These are phyloP conservation scores for Lathyrus aphaca DNA, from an alignment of 306 rosid genomes.

Conservation along the genomic window DNA sequence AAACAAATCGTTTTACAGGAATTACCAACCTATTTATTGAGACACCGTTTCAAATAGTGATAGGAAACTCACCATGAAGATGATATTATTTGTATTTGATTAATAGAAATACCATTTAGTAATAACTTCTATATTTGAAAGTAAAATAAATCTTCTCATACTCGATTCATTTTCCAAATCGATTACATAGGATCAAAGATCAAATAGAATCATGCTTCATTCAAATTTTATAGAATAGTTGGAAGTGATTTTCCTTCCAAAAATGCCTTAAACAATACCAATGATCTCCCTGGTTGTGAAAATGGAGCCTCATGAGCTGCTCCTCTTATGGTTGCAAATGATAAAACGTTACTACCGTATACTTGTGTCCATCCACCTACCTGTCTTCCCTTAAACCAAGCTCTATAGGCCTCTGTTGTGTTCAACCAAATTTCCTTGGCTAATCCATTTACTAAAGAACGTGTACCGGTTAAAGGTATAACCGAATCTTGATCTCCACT, in stretches of 20 bases:
- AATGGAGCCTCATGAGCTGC: slow-evolving; percentile 57
- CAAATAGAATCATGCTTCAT: neutral
- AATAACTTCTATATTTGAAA: no score
- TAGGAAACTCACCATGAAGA: no score
- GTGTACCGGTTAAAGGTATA: slow-evolving; percentile 51
- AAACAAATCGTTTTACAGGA: neutral
- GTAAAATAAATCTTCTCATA: no score
- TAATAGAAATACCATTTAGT: no score
- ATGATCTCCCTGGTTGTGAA: slow-evolving; percentile 58
- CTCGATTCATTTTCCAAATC: no score
- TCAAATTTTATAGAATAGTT: slow-evolving; percentile 22
- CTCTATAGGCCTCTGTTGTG: slow-evolving; percentile 51
- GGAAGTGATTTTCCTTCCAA: slow-evolving; percentile 56
- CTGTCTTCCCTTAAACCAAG: slow-evolving; percentile 63
- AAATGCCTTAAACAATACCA: slow-evolving; percentile 43
- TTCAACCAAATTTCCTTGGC: slow-evolving; percentile 49
- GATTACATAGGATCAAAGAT: no score
- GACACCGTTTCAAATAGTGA: no score
- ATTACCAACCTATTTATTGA: neutral
- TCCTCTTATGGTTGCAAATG: slow-evolving; percentile 61
- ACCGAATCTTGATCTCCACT: slow-evolving; percentile 63
- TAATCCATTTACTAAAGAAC: slow-evolving; percentile 45
- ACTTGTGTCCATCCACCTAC: slow-evolving; percentile 64
- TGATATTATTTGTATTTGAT: no score
- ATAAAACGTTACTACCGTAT: slow-evolving; percentile 49